Evolutionary conservation across 2,329 filamentous ascomycete species (phyloP), one percentile per base, ranked within the genome.

Genomic region (Penicillium sp.): DNA sequence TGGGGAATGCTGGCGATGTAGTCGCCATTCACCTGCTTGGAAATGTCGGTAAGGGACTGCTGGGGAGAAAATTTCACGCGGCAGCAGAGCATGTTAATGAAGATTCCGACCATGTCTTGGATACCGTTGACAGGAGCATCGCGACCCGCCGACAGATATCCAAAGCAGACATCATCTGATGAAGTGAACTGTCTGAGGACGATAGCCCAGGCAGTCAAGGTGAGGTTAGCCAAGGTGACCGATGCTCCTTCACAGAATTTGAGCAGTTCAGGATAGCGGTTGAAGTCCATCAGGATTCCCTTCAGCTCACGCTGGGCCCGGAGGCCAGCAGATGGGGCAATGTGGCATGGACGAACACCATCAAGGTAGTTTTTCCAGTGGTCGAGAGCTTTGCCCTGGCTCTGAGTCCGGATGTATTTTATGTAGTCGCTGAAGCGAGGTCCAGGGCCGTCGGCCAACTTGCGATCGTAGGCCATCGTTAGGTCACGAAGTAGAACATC

Each of bases 51-150:
- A 8, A 82, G 61, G 10, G 63, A 64, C 39, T 61, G 69, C 47
- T 39, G 71, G 48, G 59, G 67, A 47, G 41, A 66, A 49, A 63
- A 79, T 57, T 49, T 69, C 3, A 82, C 68, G 5, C 77, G 74
- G 51, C 76, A 81, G 39, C 80, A 76, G 2, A 84, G 71, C 75
- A 83, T 82, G 47, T 81, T 82, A 52, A 84, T 79, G 41, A 83
- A 79, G 12, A 72, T 68, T 3, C 79, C 79, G 36, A 80, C 74
- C 17, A 75, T 74, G 21, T 75, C 70, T 41, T 79, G 69, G 9
- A 81, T 75, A 2, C 71, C 71, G 4, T 71, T 62, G 7, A 81
- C 64, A 2, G 76, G 74, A 12, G 75, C 68, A 57, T 81, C 78
- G 48, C 75, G 66, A 13, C 74, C 73, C 15, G 73, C 70, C 7